Evolutionary conservation across 2,329 filamentous ascomycete species (phyloP), one percentile per base, ranked within the genome.

Genomic region (Apiospora saccharicola): DNA sequence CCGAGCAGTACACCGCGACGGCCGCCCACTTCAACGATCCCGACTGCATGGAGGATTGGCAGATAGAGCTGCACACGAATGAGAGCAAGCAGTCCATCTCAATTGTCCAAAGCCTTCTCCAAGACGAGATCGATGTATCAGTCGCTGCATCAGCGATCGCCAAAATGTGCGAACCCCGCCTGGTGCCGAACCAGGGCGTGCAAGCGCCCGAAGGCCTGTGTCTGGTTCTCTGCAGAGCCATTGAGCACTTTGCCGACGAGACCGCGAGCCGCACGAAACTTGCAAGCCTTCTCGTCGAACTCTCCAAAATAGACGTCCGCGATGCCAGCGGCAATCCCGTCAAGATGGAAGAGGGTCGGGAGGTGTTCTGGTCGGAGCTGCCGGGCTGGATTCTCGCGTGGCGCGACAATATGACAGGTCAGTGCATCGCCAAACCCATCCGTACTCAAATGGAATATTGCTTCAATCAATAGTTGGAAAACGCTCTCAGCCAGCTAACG

Each of bases 201-300:
- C 34, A 67, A 22, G 22, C 37, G 22, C 64, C 64, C 13, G 22
- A 24, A 43, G 64, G 64, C 37, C 37, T 26, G 64, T 44, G 37
- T 37, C 22, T 67, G 22, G 34, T 67, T 10, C 16, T 67, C 10
- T 67, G 64, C 37, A 41, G 34, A 7, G 64, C 64, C 37, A 43
- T 67, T 13, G 64, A 44, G 22, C 34, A 43, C 22, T 67, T 67
- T 44, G 64, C 64, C 61, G 61, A 43, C 37, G 64, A 67, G 22
- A 14, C 64, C 0, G 19, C 64, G 4, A 67, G 64, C 64, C 19
- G 64, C 64, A 10, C 22, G 8, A 41, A 43, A 7, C 64, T 67
- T 7, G 64, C 64, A 6, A 22, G 6, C 10, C 24, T 67, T n/a
- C 34, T 67, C 34, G 22, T 44, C 19, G 34, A 6, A 7, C 64